A percentile compares a stretch with the other conserved stretches of the same genome.
These are phyloP conservation scores for Lagenaria siceraria DNA, from an alignment of 306 rosid species.

Conservation along the genomic window DNA sequence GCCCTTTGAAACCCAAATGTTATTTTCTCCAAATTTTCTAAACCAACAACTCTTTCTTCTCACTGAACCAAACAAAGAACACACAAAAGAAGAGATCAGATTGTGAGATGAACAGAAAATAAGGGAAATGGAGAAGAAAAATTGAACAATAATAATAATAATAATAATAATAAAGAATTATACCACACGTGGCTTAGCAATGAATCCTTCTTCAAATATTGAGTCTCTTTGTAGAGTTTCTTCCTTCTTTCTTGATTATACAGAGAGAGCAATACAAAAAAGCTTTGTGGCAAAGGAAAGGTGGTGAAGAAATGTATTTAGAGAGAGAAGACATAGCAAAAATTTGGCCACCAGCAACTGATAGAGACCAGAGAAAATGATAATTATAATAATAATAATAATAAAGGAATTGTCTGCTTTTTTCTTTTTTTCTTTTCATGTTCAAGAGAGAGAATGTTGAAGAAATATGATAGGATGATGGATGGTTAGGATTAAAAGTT, in stretches of 20 bases:
- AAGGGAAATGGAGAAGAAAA: neutral
- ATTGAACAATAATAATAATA: neutral
- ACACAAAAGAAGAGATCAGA: slow-evolving; percentile 22
- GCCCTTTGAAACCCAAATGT: neutral
- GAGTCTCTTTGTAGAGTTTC: slow-evolving; percentile 16
- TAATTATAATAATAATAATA: neutral
- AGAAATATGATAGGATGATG: neutral
- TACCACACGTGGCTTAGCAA: slow-evolving; percentile 39
- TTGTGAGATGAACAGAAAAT: slow-evolving; percentile 30
- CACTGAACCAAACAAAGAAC: neutral
- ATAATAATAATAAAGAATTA: neutral
- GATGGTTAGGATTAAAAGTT: neutral
- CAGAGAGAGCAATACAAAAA: slow-evolving; percentile 25
- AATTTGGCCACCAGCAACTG: slow-evolving; percentile 58
- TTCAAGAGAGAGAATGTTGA: slow-evolving; percentile 11
- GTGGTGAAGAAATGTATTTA: slow-evolving; percentile 46
- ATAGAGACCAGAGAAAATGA: slow-evolving; percentile 38
- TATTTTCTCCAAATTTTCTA: neutral
- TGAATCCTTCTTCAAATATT: slow-evolving; percentile 20
- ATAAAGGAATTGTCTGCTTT: slow-evolving; percentile 2
- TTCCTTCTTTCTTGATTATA: slow-evolving; percentile 24
- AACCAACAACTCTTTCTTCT: neutral
- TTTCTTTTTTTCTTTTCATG: no score
- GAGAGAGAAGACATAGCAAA: slow-evolving; percentile 19
- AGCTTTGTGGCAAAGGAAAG: slow-evolving; percentile 37